Base-by-base conservation (phyloP, 169 alveolate genomes). In the Babesia gibsoni region DNA sequence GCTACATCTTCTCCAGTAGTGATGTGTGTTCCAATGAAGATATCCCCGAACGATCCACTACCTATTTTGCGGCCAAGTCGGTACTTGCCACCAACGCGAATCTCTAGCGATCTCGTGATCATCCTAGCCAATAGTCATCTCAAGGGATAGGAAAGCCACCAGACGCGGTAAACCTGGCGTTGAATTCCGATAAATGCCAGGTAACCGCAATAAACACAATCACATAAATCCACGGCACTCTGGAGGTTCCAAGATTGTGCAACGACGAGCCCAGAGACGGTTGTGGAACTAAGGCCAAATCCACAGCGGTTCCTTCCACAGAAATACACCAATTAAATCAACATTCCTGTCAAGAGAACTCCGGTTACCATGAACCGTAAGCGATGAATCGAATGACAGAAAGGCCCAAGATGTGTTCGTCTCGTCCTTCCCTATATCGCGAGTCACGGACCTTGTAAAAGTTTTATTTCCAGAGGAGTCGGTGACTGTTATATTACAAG, bases 31-130 rank as follows among this genome's bases (percentile, higher is more conserved):
- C 98, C 99, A 57, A 92, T 90, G 89, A 94, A 97, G 54, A 98
- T 96, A 73, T 96, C 98, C 41, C 99, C 99, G 88, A 97, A 98
- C 32, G 99, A 93, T n/a, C 99, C 99, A 78, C 97, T 91, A 43
- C 99, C 99, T 54, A 98, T 94, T 88, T 97, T 97, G 75, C 97
- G 94, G 48, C 99, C 98, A 68, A 97, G 88, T 68, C 98, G 95
- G 89, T 93, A 97, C 85, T 95, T 94, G 64, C 97, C 97, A 63
- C 98, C 99, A 48, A 96, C 98, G 80, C 97, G 89, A 67, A 95
- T 92, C 91, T 96, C 98, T 97, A 96, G 65, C 58, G 83, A 83
- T 53, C 72, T 52, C 39, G 75, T 58, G 57, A 78, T 64, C 87
- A 78, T 78, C 35, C 35, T 77, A 48, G 4, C 27, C 53, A 67